phyloP scores from a whole-genome alignment of 2,329 filamentous ascomycete species.

The Exophiala lecanii-corni region DNA sequence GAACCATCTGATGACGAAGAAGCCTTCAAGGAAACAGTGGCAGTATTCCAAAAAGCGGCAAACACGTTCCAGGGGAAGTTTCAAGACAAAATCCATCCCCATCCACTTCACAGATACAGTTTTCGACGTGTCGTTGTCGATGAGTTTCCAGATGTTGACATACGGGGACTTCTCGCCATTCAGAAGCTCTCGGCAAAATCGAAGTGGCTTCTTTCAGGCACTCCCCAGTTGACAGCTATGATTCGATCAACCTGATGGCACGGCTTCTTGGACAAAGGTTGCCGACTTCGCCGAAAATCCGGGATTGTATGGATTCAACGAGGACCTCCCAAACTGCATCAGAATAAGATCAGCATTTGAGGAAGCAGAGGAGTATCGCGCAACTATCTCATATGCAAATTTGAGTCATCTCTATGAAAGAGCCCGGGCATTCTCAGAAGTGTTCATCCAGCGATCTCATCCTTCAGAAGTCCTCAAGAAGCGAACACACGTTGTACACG shows the following conservation, averaged over 20 bases:
- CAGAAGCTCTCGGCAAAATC: constrained; percentile 46
- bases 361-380: constrained; percentile 50
- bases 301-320: constrained; percentile 40
- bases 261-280: constrained; percentile 52
- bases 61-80: constrained; percentile 16
- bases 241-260: constrained; percentile 57
- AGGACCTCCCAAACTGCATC: constrained; percentile 39
- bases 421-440: constrained; percentile 16
- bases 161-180: constrained; percentile 40
- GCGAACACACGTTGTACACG: background rate
- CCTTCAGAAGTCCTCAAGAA: background rate
- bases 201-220: constrained; percentile 61
- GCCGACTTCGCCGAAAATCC: constrained; percentile 42
- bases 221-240: constrained; percentile 56
- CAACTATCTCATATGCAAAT: constrained; percentile 42
- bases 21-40: background rate
- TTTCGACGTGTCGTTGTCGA: constrained; percentile 61
- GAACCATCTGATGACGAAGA: background rate
- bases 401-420: constrained; percentile 11
- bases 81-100: constrained; percentile 29
- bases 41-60: constrained; percentile 4
- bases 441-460: constrained; percentile 14
- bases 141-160: constrained; percentile 57
- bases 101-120: constrained; percentile 55
- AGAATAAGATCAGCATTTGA: constrained; percentile 50